Evolutionary conservation across 2,329 filamentous ascomycete genomes (phyloP), one percentile per base, ranked within the genome.

Genomic region (Arthrobotrys sphaeroides): DNA sequence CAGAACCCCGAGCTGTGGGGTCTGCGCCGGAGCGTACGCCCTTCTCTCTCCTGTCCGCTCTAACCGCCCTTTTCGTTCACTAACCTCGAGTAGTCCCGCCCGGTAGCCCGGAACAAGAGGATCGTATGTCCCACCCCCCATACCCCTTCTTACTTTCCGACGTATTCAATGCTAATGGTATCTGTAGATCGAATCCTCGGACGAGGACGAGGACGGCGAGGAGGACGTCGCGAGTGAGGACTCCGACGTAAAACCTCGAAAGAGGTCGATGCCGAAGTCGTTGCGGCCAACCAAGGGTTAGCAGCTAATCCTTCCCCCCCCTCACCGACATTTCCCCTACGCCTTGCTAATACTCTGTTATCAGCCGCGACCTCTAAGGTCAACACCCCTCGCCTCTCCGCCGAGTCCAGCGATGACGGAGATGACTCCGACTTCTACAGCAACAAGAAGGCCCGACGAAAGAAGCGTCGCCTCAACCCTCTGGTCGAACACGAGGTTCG

Each of bases 1-100:
- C 62, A 73, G 81, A 96, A 99, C 80, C 95, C 95, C 47, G 93
- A 97, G 83, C 86, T 99, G 6, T 99, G 98, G 84, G 95, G 95
- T 53, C 86, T 99, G 79, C 89, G 95, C 79, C 89, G 95, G 84
- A 99, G 95, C 85, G 94, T 95, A 90, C 77, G 91, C 83, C 77
- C 69, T 77, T 31, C 10, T 5, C 59, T 24, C 7, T n/a, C 36
- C 33, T 45, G 36, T 40, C 9, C 18, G 5, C 28, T 26, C 5
- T 38, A 16, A 31, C 24, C 26, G 1, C 12, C 26, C 33, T 38
- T 40, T 31, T 47, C 42, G 13, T 38, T 76, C 38, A 62, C 59
- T 24, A 26, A 42, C 67, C 59, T 42, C n/a, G 26, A 60, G 26
- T 77, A 82, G 84, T 80, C 88, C 78, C 87, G 89, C 79, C 86